Base-by-base conservation (phyloP, 768 basidiomycete genomes). In the Agaricus subrufescens region DNA sequence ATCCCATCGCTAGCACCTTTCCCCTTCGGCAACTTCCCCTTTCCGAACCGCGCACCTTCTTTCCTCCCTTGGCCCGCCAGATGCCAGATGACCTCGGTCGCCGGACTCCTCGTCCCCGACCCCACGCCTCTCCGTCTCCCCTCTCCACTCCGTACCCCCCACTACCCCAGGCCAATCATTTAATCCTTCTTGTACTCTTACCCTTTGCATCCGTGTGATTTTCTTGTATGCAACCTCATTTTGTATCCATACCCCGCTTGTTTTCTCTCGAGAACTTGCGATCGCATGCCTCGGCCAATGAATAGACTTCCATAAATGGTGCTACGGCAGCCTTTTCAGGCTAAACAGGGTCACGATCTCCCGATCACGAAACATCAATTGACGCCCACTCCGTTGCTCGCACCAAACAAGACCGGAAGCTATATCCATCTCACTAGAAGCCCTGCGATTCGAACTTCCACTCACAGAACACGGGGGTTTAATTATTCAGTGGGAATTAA, bases 231-330 rank as follows among this genome's bases (percentile, higher is more conserved):
- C 23, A 29, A 38, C 34, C 34, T 34, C 34, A 34, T 34, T 11
- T 8, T 34, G 34, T 34, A 34, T 34, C 34, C 34, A 34, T 34
- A 34, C 34, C 2, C 11, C 31, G 9, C 5, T 31, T 31, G 31
- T 34, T 7, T 11, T 34, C 34, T 2, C 31, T 31, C 31, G 31
- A 34, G 34, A 34, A 11, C 34, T 11, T 34, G 5, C 34, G 34
- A 34, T 34, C 34, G 34, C 7, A 34, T 34, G 34, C 5, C 34
- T 9, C 25, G 25, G 9, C 9, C 39, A 42, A 42, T 50, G 38
- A 50, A 50, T 50, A 50, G 50, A 40, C 9, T 46, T 44, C 51
- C 42, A 52, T 52, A 52, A 52, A 52, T 52, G 51, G 51, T 44
- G 6, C 43, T 1, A 31, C n/a, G 3, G 12, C 12, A 44, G 51